These are phyloP conservation scores for Solanum gracilifrons DNA, from an alignment of 257 asterid genomes.

Conservation along the genomic window DNA sequence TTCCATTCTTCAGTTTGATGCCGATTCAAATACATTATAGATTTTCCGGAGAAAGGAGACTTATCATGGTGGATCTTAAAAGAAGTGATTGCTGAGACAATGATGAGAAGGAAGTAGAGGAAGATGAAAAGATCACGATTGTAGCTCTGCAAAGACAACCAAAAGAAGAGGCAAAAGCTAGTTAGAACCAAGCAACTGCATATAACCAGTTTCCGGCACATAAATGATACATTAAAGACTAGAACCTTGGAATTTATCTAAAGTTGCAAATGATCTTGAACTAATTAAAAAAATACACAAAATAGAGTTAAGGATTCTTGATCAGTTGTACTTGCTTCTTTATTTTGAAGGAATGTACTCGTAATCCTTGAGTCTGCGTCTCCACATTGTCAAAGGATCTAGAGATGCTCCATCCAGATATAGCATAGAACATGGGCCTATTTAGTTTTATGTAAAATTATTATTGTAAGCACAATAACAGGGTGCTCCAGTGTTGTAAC, in stretches of 20 bases:
- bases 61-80: conserved; percentile 81
- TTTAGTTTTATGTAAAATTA: neutral
- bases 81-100: conserved; percentile 71
- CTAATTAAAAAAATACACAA: neutral
- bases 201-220: neutral
- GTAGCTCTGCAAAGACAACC: conserved; percentile 49
- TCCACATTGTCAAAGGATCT: neutral
- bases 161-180: neutral
- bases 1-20: conserved; percentile 98
- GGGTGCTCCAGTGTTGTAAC: neutral
- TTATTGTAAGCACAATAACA: neutral
- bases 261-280: neutral
- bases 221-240: neutral
- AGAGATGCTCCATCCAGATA: neutral
- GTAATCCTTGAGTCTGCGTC: neutral
- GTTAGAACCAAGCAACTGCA: neutral
- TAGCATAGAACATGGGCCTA: neutral
- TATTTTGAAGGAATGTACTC: neutral
- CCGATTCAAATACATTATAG: conserved; percentile 79
- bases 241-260: neutral
- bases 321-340: neutral
- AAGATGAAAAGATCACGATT: conserved; percentile 83
- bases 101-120: conserved; percentile 85
- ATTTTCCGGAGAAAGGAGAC: conserved; percentile 69
- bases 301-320: neutral